phyloP scores from a whole-genome alignment of 306 rosid genomes.

The Vicia faba region DNA sequence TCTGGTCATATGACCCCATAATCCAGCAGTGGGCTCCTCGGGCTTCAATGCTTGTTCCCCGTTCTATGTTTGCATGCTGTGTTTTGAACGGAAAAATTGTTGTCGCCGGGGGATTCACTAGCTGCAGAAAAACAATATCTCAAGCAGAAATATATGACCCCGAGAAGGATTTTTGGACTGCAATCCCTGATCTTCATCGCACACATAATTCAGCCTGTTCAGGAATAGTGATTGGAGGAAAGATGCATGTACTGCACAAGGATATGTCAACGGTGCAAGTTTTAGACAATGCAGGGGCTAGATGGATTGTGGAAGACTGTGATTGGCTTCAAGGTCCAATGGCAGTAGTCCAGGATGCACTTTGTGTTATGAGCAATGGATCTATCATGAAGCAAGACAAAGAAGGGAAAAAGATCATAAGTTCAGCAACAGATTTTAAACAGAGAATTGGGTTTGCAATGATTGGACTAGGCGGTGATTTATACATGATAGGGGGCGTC shows the following conservation, averaged over 20 bases:
- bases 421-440: constrained; percentile 77
- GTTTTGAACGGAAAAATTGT: constrained; percentile 86
- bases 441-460: constrained; percentile 87
- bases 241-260: constrained; percentile 89
- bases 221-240: constrained; percentile 79
- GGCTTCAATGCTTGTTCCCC: constrained; percentile 91
- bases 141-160: constrained; percentile 96
- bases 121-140: constrained; percentile 90
- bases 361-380: constrained; percentile 87
- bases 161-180: constrained; percentile 74
- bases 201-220: constrained; percentile 93
- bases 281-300: constrained; percentile 60
- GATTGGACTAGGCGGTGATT: constrained; percentile 69
- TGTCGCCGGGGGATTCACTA: constrained; percentile 96
- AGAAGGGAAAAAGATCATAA: constrained; percentile 51
- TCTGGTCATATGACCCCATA: constrained; percentile 95
- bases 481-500: constrained; percentile 87
- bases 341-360: constrained; percentile 73
- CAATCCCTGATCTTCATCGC: constrained; percentile 83
- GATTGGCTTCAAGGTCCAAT: constrained; percentile 92
- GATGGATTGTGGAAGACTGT: constrained; percentile 79
- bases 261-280: constrained; percentile 86
- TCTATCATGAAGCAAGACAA: constrained; percentile 64
- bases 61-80: constrained; percentile 97
- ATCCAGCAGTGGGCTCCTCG: constrained; percentile 71